Base-by-base conservation (phyloP, 2,329 filamentous ascomycete genomes). In the Fusarium sp. region DNA sequence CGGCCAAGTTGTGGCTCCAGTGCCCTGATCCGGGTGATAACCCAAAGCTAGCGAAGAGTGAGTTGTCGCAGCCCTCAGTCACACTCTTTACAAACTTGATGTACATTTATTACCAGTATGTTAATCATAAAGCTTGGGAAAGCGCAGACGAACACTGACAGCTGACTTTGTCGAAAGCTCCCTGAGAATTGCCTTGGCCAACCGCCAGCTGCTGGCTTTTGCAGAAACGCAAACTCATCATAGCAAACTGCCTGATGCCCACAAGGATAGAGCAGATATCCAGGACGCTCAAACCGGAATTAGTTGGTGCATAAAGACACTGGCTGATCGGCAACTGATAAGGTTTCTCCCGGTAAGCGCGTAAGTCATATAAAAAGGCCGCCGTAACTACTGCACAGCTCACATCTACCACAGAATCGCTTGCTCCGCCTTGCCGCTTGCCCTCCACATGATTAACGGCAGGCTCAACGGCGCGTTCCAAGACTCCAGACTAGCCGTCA, bases 341-440 rank as follows among this genome's bases (percentile, higher is more conserved):
- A 65, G 17, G 20, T 73, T 67, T 17, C 57, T 73, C 7, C 71
- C 69, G 12, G 63, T 73, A 11, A 73, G 71, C 63, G 64, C 70
- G 71, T 72, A 37, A 70, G 71, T 72, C 84, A 40, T 40, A 20
- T 9, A 40, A 40, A 40, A n/a, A 20, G n/a, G n/a, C n/a, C 38
- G 20, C 38, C 9, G 38, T 40, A n/a, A 6, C 38, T 40, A 40
- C 38, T 20, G n/a, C 38, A 17, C 38, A 40, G 22, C 22, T 40
- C n/a, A 40, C 38, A 40, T 40, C 17, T 9, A 40, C 38, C 38
- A 12, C 10, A 40, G 38, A 40, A 40, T 40, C 38, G 38, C 38
- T 40, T 40, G 38, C 17, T 40, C 38, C 17, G 38, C 38, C n/a
- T n/a, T 40, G 17, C 38, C 38, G 3, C 38, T 40, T 9, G 17